These are phyloP conservation scores for Xylaria sp. DNA, from an alignment of 495 filamentous ascomycete species.

Conservation along the genomic window DNA sequence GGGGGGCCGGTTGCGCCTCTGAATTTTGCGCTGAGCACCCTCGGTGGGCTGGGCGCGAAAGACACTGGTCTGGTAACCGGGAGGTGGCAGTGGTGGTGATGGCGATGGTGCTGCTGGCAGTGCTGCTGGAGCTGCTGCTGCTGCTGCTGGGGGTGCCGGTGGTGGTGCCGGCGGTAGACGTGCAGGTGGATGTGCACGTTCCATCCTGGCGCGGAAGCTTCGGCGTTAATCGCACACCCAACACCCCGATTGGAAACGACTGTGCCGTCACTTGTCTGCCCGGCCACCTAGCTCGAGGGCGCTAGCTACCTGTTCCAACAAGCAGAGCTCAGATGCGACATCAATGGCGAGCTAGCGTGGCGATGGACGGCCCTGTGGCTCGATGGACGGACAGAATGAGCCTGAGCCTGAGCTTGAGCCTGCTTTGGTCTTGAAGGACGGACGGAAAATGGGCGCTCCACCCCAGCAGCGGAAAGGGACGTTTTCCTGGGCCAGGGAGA, in stretches of 20 bases:
- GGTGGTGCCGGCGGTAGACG: background rate
- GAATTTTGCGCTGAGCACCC: slow-evolving; percentile 39
- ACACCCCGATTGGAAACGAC: slow-evolving; percentile 18
- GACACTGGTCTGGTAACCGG: slow-evolving; percentile 42
- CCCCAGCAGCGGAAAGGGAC: background rate
- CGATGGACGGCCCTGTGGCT: background rate
- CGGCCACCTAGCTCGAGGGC: background rate
- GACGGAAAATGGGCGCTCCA: slow-evolving; percentile 9
- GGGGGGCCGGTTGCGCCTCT: slow-evolving; percentile 51
- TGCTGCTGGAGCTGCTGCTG: background rate
- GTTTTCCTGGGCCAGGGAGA: background rate
- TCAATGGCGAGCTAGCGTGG: background rate
- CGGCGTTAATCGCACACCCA: slow-evolving; percentile 28
- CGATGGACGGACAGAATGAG: background rate
- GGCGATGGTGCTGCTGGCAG: background rate
- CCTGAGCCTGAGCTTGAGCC: too few relatives aligned
- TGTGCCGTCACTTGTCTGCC: slow-evolving; percentile 2
- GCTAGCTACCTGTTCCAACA: background rate
- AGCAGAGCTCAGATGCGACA: background rate
- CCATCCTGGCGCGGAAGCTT: slow-evolving; percentile 28
- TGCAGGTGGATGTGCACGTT: slow-evolving; percentile 18
- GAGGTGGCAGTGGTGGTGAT: slow-evolving; percentile 11
- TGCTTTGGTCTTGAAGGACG: background rate
- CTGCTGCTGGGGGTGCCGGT: slow-evolving; percentile 5
- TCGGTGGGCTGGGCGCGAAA: slow-evolving; percentile 45